Evolutionary conservation across 2,329 filamentous ascomycete genomes (phyloP).

Genomic region (Paecilomyces variotii): DNA sequence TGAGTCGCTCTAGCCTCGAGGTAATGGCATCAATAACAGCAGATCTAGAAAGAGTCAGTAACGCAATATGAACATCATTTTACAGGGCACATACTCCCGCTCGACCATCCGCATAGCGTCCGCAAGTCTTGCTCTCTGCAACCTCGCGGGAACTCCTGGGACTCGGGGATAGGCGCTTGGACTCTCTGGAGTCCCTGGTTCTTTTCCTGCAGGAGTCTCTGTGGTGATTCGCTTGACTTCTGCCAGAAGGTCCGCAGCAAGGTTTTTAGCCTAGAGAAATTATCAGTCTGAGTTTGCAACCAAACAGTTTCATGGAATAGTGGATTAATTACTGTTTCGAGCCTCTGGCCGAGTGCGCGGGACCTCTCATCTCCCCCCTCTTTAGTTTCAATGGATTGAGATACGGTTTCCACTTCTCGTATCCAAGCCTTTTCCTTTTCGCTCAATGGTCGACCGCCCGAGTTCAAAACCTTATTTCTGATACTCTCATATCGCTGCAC

Average conservation of each 20-base stretch:
- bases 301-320: neutral
- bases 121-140: slow-evolving; percentile 38
- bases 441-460: slow-evolving; percentile 37
- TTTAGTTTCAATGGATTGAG: slow-evolving; percentile 24
- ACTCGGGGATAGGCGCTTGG: slow-evolving; percentile 25
- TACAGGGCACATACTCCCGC: slow-evolving; percentile 31
- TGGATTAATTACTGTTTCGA: slow-evolving; percentile 31
- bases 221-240: slow-evolving; percentile 28
- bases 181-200: slow-evolving; percentile 21
- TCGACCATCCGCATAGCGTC: slow-evolving; percentile 45
- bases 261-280: slow-evolving; percentile 28
- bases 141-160: slow-evolving; percentile 33
- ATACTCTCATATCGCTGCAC: slow-evolving; percentile 36
- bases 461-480: slow-evolving; percentile 34
- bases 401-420: slow-evolving; percentile 34
- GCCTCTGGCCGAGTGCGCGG: slow-evolving; percentile 24
- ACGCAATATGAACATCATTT: neutral
- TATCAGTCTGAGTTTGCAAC: slow-evolving; percentile 8
- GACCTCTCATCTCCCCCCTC: slow-evolving; percentile 14
- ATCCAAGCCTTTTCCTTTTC: slow-evolving; percentile 41
- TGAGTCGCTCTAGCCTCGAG: slow-evolving; percentile 32
- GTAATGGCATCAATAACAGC: slow-evolving; percentile 38
- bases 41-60: slow-evolving; percentile 22
- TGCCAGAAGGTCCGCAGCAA: slow-evolving; percentile 28
- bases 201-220: slow-evolving; percentile 16